Conservation (phyloP, 805 yeast species). For the Ogataea nitratoaversa region DNA sequence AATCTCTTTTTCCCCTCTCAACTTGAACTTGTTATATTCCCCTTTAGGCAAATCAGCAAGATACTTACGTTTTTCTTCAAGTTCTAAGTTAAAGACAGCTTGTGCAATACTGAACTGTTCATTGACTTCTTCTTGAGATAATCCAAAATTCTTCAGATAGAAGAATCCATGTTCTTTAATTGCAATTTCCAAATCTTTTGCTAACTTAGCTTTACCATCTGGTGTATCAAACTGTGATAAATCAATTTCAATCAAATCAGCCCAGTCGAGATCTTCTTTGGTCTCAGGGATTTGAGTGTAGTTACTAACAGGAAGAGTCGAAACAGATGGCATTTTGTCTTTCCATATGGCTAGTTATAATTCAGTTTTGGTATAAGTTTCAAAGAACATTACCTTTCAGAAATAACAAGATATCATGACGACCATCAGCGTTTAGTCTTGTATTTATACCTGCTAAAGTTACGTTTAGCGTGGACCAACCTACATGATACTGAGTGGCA, state of each 20-base stretch:
- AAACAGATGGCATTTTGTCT: slow-evolving; percentile 8
- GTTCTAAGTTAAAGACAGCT: slow-evolving; percentile 26
- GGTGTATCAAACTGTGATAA: slow-evolving; percentile 26
- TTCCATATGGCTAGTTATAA: no score
- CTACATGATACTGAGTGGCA: no score
- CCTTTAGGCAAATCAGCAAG: slow-evolving; percentile 29
- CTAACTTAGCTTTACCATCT: slow-evolving; percentile 27
- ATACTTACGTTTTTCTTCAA: slow-evolving; percentile 27
- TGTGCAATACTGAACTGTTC: slow-evolving; percentile 28
- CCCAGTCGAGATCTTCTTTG: slow-evolving; percentile 29
- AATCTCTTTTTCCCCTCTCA: slow-evolving; percentile 31
- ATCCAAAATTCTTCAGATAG: slow-evolving; percentile 28
- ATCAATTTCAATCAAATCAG: slow-evolving; percentile 29
- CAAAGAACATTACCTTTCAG: no score
- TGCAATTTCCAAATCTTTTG: slow-evolving; percentile 26
- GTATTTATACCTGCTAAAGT: no score
- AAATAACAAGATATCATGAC: no score
- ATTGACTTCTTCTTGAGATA: slow-evolving; percentile 25
- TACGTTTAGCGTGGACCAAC: no score
- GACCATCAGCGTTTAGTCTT: no score
- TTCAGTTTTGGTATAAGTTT: no score
- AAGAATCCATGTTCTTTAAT: slow-evolving; percentile 32
- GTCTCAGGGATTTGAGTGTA: slow-evolving; percentile 21
- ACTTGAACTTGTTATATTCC: slow-evolving; percentile 32
- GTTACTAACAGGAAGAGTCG: slow-evolving; percentile 2